Conservation (phyloP, 2,329 filamentous ascomycete species). For the Microcyclospora tardicrescens region DNA sequence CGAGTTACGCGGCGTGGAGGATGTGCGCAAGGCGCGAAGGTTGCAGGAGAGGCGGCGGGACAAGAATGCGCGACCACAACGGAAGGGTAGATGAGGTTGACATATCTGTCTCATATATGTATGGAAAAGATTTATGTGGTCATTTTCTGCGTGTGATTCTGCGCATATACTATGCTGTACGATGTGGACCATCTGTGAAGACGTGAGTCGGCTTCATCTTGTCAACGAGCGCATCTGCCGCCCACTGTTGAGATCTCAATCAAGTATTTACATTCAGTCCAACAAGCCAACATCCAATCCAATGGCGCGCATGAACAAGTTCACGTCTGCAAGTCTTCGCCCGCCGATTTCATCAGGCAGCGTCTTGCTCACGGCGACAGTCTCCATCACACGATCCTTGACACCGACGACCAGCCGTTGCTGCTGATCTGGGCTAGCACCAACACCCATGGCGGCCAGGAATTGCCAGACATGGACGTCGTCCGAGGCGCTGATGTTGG, state of each 20-base stretch:
- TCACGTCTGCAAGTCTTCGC: slow-evolving; percentile 79
- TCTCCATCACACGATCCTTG: slow-evolving; percentile 96
- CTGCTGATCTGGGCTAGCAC: slow-evolving; percentile 86
- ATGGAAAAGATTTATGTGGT: too few relatives aligned
- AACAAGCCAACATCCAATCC: slow-evolving; percentile 86
- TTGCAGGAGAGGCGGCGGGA: slow-evolving; percentile 62
- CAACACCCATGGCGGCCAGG: slow-evolving; percentile 85
- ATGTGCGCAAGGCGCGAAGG: slow-evolving; percentile 72
- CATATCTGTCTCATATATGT: not conserved
- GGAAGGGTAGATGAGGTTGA: slow-evolving; percentile 4
- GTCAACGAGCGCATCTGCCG: too few relatives aligned
- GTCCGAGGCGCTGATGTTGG: slow-evolving; percentile 54
- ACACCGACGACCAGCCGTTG: slow-evolving; percentile 87
- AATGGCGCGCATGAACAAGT: slow-evolving; percentile 96
- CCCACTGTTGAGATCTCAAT: not conserved
- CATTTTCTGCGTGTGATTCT: too few relatives aligned
- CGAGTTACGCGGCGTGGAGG: slow-evolving; percentile 70
- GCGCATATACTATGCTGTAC: too few relatives aligned
- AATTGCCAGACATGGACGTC: slow-evolving; percentile 99
- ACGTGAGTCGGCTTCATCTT: too few relatives aligned
- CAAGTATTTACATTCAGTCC: slow-evolving; percentile 29
- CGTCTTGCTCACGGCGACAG: slow-evolving; percentile 76
- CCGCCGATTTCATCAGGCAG: slow-evolving; percentile 75
- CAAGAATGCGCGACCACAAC: slow-evolving; percentile 71
- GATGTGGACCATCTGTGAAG: too few relatives aligned